Conservation (phyloP, 352 stramenopile species). For the Phytophthora capsici region DNA sequence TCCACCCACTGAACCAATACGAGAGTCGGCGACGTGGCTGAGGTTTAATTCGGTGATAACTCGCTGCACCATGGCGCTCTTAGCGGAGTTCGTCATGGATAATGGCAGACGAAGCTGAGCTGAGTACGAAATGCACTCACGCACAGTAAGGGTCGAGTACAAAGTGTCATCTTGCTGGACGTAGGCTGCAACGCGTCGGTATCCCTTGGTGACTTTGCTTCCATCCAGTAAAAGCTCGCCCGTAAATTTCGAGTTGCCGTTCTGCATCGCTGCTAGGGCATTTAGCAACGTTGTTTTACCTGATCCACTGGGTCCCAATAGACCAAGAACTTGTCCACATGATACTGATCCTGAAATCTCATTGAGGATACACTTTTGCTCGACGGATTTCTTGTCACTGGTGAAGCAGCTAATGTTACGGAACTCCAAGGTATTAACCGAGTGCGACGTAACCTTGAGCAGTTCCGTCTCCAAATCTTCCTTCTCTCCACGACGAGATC, state of each 20-base stretch:
- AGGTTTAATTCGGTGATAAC: conserved; percentile 83
- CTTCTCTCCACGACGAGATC: conserved; percentile 4
- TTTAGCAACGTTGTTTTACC: conserved; percentile 89
- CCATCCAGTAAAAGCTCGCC: conserved; percentile 76
- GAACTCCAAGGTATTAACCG: conserved; percentile 62
- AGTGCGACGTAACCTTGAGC: conserved; percentile 48
- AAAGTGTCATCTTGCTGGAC: conserved; percentile 90
- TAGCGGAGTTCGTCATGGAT: conserved; percentile 49
- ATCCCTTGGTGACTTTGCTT: conserved; percentile 56
- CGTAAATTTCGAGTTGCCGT: conserved; percentile 55
- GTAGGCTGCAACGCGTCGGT: conserved; percentile 82
- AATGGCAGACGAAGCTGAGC: conserved; percentile 74
- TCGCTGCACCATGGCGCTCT: conserved; percentile 71
- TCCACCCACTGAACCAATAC: conserved; percentile 54
- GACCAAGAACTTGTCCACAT: conserved; percentile 67
- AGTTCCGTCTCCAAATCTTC: conserved; percentile 50
- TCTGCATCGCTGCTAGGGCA: conserved; percentile 73
- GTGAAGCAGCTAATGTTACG: conserved; percentile 54
- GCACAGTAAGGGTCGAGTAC: conserved; percentile 82
- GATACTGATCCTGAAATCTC: conserved; percentile 60
- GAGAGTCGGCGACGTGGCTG: conserved; percentile 63
- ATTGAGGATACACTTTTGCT: conserved; percentile 59
- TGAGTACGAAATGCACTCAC: conserved; percentile 88
- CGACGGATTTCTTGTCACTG: conserved; percentile 11
- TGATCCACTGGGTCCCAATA: conserved; percentile 80